phyloP scores from a whole-genome alignment of 1,284 basidiomycete genomes.

The Sporisorium exsertum region DNA sequence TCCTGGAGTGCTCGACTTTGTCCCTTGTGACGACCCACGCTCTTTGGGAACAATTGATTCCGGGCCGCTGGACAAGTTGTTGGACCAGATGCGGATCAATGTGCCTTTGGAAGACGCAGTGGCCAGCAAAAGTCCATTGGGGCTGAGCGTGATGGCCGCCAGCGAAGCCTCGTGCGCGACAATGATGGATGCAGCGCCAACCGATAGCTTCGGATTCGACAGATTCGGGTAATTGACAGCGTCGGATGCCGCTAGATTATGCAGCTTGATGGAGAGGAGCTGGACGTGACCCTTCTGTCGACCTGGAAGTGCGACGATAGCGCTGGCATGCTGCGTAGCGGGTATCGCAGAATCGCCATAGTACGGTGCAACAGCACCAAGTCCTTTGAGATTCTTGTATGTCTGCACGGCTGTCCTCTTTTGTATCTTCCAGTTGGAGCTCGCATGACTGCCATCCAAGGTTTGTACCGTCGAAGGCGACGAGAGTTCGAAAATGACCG shows the following conservation, averaged over 20 bases:
- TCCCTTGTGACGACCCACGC: slow-evolving; percentile 5
- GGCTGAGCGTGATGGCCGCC: slow-evolving; percentile 48
- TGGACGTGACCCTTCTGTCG: slow-evolving; percentile 62
- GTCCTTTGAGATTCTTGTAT: slow-evolving; percentile 39
- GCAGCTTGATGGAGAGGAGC: slow-evolving; percentile 35
- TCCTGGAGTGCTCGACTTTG: slow-evolving; percentile 18
- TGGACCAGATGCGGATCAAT: slow-evolving; percentile 58
- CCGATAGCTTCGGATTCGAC: slow-evolving; percentile 10
- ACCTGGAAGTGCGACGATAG: slow-evolving; percentile 54
- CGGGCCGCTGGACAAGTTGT: slow-evolving; percentile 4
- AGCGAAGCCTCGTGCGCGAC: slow-evolving; percentile 58
- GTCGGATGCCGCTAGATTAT: background rate
- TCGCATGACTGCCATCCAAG: background rate
- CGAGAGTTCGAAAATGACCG: slow-evolving; percentile 54
- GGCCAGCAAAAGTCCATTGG: slow-evolving; percentile 41
- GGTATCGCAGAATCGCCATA: background rate
- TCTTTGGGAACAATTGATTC: background rate
- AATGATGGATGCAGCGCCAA: slow-evolving; percentile 58
- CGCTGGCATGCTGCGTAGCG: background rate
- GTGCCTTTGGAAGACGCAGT: slow-evolving; percentile 62
- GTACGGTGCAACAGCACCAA: slow-evolving; percentile 35
- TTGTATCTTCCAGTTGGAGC: slow-evolving; percentile 37
- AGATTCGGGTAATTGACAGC: background rate
- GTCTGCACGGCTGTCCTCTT: slow-evolving; percentile 46
- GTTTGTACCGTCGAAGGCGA: slow-evolving; percentile 10